Evolutionary conservation across 768 basidiomycete species (phyloP).

Genomic region (Xerocomellus intermedius): DNA sequence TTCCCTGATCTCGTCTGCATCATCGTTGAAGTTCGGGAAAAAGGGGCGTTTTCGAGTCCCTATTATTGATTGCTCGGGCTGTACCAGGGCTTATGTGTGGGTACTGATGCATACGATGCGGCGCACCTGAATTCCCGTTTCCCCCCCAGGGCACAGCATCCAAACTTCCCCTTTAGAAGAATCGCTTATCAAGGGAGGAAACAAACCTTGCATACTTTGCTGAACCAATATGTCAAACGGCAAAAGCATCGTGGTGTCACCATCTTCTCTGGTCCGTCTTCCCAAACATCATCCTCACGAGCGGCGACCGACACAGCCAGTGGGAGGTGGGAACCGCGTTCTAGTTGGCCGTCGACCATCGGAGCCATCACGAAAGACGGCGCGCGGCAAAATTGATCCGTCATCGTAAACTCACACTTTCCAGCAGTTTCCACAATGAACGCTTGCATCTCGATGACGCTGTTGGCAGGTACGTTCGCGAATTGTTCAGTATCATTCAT

Average conservation of each 20-base stretch:
- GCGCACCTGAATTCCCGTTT: too few species aligned
- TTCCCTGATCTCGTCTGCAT: background rate
- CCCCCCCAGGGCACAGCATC: too few species aligned
- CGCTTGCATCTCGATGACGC: slow-evolving; percentile 52
- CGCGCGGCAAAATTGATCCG: slow-evolving; percentile 32
- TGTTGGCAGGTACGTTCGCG: slow-evolving; percentile 4
- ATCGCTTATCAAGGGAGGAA: background rate
- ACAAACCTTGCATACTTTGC: background rate
- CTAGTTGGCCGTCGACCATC: slow-evolving; percentile 22
- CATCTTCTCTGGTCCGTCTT: background rate
- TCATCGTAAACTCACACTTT: slow-evolving; percentile 49
- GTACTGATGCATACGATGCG: too few species aligned
- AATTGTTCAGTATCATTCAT: background rate
- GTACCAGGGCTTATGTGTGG: too few species aligned
- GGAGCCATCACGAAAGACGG: slow-evolving; percentile 34
- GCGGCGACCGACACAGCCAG: slow-evolving; percentile 25
- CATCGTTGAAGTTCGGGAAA: background rate
- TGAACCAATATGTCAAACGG: background rate
- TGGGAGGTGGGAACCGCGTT: slow-evolving; percentile 33
- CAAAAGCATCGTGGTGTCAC: too few species aligned
- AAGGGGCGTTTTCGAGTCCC: too few species aligned
- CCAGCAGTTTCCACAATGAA: slow-evolving; percentile 55
- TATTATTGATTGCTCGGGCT: too few species aligned
- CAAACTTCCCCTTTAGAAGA: too few species aligned
- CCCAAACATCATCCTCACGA: background rate